These are phyloP conservation scores for Telfairia occidentalis DNA, from an alignment of 331 rosid species.

Conservation along the genomic window DNA sequence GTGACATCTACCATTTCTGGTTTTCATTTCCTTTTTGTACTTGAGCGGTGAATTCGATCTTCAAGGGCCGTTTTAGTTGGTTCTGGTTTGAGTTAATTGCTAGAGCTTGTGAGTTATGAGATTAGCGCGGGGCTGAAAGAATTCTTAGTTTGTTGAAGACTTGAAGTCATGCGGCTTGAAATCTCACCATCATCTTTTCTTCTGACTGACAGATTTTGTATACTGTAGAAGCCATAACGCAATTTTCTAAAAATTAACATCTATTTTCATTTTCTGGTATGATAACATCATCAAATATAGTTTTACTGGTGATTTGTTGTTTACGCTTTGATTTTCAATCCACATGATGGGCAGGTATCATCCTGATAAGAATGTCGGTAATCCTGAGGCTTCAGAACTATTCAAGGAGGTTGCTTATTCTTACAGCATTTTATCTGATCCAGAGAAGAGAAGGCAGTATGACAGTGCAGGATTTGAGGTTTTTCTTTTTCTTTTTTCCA, in stretches of 20 bases:
- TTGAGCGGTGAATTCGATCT: neutral
- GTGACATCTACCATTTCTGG: neutral
- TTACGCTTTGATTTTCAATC: neutral
- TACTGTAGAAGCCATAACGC: neutral
- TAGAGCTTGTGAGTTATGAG: neutral
- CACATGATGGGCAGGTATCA: conserved; percentile 48
- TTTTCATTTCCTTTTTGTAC: neutral
- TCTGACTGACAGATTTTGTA: no score
- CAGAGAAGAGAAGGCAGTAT: conserved; percentile 92
- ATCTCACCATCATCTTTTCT: neutral
- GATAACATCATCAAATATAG: neutral
- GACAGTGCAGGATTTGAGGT: conserved; percentile 97
- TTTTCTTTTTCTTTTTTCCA: conserved; percentile 8
- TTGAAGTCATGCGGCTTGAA: neutral
- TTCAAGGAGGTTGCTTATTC: conserved; percentile 96
- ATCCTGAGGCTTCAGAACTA: conserved; percentile 89
- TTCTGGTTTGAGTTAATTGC: neutral
- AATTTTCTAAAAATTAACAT: neutral
- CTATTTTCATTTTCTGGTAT: neutral
- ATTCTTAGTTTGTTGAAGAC: neutral
- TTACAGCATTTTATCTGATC: conserved; percentile 84
- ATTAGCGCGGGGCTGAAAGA: neutral
- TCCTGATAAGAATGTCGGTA: conserved; percentile 89
- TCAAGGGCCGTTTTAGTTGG: neutral
- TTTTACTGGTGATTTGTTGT: neutral